These are phyloP conservation scores for Calophaca sinica DNA, from an alignment of 306 rosid species.

Conservation along the genomic window DNA sequence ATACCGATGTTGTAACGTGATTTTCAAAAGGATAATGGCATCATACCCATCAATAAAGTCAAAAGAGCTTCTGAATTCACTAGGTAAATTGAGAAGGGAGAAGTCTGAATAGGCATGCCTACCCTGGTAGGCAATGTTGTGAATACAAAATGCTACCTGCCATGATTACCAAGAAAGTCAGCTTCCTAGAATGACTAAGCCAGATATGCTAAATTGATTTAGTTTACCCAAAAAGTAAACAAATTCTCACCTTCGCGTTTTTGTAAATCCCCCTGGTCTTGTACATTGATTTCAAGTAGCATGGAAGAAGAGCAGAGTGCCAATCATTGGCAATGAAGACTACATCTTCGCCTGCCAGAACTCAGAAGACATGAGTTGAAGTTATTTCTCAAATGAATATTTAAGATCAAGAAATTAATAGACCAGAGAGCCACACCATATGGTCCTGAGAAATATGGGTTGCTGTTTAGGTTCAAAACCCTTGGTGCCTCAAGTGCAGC, in stretches of 20 bases:
- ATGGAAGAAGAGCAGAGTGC: constrained; percentile 78
- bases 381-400: background rate
- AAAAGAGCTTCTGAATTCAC: constrained; percentile 62
- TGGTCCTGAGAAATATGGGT: constrained; percentile 72
- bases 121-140: constrained; percentile 87
- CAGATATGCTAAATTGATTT: constrained; percentile 1
- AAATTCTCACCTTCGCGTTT: constrained; percentile 57
- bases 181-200: constrained; percentile 20
- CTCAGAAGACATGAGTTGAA: constrained; percentile 31
- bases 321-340: constrained; percentile 77
- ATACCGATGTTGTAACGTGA: no score
- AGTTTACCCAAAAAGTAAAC: constrained; percentile 4
- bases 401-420: constrained; percentile 32
- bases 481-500: constrained; percentile 89
- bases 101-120: constrained; percentile 64
- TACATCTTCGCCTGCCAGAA: constrained; percentile 73
- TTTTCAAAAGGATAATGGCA: no score
- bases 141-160: constrained; percentile 83
- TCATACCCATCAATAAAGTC: constrained; percentile 80
- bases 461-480: constrained; percentile 67
- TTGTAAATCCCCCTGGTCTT: constrained; percentile 60
- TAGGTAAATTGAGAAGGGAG: constrained; percentile 64
- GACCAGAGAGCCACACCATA: constrained; percentile 62
- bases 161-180: constrained; percentile 40
- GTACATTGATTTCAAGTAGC: constrained; percentile 74